Evolutionary conservation across 768 basidiomycete genomes (phyloP).

Genomic region (Tremella mesenterica): DNA sequence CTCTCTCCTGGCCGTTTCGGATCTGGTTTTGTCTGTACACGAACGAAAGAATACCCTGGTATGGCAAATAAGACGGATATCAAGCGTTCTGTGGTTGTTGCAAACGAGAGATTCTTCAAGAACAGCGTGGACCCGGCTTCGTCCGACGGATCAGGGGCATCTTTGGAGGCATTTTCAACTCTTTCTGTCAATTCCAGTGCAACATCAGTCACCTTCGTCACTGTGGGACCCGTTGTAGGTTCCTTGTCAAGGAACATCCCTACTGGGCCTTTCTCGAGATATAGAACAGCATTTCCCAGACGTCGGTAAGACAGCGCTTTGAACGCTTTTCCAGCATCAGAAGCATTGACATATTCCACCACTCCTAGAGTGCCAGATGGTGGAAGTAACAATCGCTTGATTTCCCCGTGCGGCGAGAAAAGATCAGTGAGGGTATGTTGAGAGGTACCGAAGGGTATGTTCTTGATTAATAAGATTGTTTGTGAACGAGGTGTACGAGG

Average conservation of each 20-base stretch:
- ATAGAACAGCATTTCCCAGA: conserved; percentile 78
- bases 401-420: conserved; percentile 65
- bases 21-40: conserved; percentile 83
- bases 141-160: conserved; percentile 18
- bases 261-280: conserved; percentile 83
- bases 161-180: conserved; percentile 9
- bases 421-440: conserved; percentile 65
- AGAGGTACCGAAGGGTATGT: conserved; percentile 86
- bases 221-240: not conserved
- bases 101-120: conserved; percentile 90
- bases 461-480: conserved; percentile 84
- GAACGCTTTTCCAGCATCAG: conserved; percentile 68
- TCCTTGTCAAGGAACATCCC: conserved; percentile 70
- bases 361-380: conserved; percentile 89
- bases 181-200: conserved; percentile 43
- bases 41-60: conserved; percentile 73
- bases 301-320: conserved; percentile 75
- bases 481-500: conserved; percentile 51
- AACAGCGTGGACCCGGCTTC: conserved; percentile 70
- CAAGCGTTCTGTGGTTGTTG: conserved; percentile 70
- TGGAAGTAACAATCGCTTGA: conserved; percentile 68
- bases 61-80: conserved; percentile 61
- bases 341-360: conserved; percentile 68
- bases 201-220: conserved; percentile 48
- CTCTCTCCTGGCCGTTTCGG: conserved; percentile 60